phyloP scores from a whole-genome alignment of 2,329 filamentous ascomycete species.

The Coleophoma eucalyptorum region DNA sequence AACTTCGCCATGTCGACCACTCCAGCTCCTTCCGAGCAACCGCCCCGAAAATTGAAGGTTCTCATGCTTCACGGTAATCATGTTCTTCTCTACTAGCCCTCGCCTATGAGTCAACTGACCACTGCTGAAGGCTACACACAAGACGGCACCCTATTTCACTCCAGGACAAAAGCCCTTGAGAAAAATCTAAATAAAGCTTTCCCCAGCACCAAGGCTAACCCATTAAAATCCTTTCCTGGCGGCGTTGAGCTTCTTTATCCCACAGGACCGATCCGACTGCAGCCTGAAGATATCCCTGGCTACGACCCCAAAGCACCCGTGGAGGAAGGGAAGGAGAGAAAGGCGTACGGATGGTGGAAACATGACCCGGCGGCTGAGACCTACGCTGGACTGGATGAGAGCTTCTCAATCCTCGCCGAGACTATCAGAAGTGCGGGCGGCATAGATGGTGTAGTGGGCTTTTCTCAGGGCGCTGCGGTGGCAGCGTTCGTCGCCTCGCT shows the following conservation, averaged over 20 bases:
- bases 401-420: constrained; percentile 58
- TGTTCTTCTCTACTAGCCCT: no score
- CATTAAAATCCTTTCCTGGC: constrained; percentile 28
- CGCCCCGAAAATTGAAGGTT: constrained; percentile 46
- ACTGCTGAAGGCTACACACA: constrained; percentile 69
- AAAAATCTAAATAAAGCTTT: constrained; percentile 75
- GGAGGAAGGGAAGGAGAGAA: constrained; percentile 45
- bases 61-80: constrained; percentile 67
- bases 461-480: constrained; percentile 72
- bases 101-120: background rate
- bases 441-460: constrained; percentile 75
- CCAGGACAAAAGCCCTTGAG: constrained; percentile 79
- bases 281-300: constrained; percentile 61
- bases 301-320: constrained; percentile 38
- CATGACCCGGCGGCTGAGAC: constrained; percentile 56
- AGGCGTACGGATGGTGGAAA: constrained; percentile 79
- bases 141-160: constrained; percentile 75
- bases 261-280: constrained; percentile 60
- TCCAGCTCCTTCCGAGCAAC: no score
- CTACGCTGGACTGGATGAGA: constrained; percentile 65
- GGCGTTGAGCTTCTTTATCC: constrained; percentile 57
- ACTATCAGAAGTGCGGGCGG: constrained; percentile 58
- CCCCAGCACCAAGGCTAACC: constrained; percentile 48
- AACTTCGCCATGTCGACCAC: no score
- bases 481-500: constrained; percentile 68